Conservation (phyloP, 2,329 filamentous ascomycete species). For the Colletotrichum chlorophyti region DNA sequence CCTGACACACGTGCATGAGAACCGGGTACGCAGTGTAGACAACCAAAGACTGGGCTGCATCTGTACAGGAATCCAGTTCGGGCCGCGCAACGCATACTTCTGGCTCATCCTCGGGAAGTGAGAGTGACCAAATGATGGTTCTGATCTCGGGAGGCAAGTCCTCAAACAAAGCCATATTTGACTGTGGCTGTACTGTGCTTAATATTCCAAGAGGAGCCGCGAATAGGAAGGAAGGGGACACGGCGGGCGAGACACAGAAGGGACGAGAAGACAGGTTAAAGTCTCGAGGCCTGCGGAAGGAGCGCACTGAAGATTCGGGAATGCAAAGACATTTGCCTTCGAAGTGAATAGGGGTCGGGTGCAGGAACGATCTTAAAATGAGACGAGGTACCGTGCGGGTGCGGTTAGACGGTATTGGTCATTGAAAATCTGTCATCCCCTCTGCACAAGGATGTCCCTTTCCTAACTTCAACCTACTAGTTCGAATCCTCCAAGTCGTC, state of each 20-base stretch:
- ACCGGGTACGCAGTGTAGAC: conserved; percentile 11
- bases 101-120: neutral
- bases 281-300: too few relatives aligned
- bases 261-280: too few relatives aligned
- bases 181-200: too few relatives aligned
- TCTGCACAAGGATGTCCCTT: conserved; percentile 7
- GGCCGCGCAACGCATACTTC: conserved; percentile 5
- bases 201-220: too few relatives aligned
- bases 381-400: neutral
- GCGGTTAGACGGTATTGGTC: neutral
- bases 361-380: too few relatives aligned
- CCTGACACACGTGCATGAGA: conserved; percentile 8
- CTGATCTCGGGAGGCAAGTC: neutral
- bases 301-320: too few relatives aligned
- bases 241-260: too few relatives aligned
- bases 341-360: too few relatives aligned
- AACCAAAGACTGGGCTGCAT: neutral
- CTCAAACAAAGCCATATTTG: too few relatives aligned
- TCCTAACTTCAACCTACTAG: neutral
- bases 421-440: neutral
- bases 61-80: neutral
- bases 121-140: neutral
- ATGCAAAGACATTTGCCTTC: neutral
- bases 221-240: too few relatives aligned
- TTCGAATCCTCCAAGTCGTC: neutral